Conservation (phyloP, 108 stramenopile genomes). For the Phaeodactylum tricornutum region DNA sequence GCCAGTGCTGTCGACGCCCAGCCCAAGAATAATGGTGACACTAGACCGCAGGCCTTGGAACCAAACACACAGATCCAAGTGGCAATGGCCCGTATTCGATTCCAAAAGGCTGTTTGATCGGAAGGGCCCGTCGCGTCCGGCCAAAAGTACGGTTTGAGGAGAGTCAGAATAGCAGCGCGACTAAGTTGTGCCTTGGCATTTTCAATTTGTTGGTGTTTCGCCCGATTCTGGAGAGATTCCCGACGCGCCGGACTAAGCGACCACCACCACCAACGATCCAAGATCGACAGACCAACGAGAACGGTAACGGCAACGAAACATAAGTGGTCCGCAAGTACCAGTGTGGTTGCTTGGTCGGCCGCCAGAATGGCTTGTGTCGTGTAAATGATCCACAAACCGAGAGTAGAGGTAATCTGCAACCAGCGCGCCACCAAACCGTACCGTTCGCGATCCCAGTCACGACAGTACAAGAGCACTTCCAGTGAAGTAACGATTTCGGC, state of each 20-base stretch:
- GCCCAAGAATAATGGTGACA: conserved; percentile 79
- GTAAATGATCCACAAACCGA: conserved; percentile 7
- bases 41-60: conserved; percentile 75
- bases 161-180: conserved; percentile 40
- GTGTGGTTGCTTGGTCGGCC: not conserved
- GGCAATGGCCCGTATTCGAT: conserved; percentile 74
- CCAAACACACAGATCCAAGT: conserved; percentile 88
- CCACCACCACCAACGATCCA: not conserved
- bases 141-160: conserved; percentile 94
- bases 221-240: not conserved
- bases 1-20: conserved; percentile 80
- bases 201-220: not conserved
- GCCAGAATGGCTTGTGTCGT: not conserved
- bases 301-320: not conserved
- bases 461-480: conserved; percentile 9
- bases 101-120: conserved; percentile 50
- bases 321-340: not conserved
- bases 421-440: conserved; percentile 35
- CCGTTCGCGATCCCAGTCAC: conserved; percentile 14
- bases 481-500: conserved; percentile 8
- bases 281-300: not conserved
- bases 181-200: not conserved
- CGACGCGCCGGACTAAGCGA: not conserved
- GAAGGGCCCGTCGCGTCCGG: conserved; percentile 66
- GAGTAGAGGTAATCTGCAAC: conserved; percentile 15